Base-by-base conservation (phyloP, 495 filamentous ascomycete species). In the Neurospora sp. region DNA sequence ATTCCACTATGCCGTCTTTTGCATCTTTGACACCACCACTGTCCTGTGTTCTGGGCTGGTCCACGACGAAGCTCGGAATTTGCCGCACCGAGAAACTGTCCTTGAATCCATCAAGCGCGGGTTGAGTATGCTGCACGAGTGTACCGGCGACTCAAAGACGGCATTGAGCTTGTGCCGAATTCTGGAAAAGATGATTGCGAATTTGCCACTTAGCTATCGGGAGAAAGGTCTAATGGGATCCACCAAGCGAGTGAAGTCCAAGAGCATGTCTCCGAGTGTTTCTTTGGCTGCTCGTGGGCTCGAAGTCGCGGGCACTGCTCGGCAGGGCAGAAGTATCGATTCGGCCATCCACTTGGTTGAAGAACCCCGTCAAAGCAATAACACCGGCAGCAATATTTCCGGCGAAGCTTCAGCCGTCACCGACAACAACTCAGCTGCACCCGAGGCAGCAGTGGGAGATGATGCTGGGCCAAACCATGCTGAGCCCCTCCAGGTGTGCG, bases 1-100 rank as follows among this genome's bases (percentile, higher is more conserved):
- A 71, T 88, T 87, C 66, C 84, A 88, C 69, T 81, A 85, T 59
- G 83, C 86, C 43, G 82, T 85, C n/a, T 88, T 88, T 70, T 79
- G 84, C 62, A 80, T 87, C 17, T 88, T 89, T 69, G 85, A 88
- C 71, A 84, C 85, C 1, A 80, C 84, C 1, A 84, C 85, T 7
- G 81, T 84, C 73, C 73, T 88, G 40, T 86, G 84, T 74, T 86
- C 86, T 4, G 85, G 83, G 1, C 77, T 88, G n/a, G 79, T 86
- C 17, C 85, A 87, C 70, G 86, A 88, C 74, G 78, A 78, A 54
- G 77, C 80, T 36, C 70, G 78, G 39, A 82, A 70, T 42, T 80
- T 87, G 36, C 83, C 85, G 34, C 81, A 81, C 34, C 81, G 84
- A 28, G 81, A 86, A 4, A 76, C 81, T 4, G 75, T 85, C 4